A percentile compares a stretch with the other conserved stretches of the same genome.
phyloP scores from a whole-genome alignment of 139 green algal species.

The Haematococcus lacustris region DNA sequence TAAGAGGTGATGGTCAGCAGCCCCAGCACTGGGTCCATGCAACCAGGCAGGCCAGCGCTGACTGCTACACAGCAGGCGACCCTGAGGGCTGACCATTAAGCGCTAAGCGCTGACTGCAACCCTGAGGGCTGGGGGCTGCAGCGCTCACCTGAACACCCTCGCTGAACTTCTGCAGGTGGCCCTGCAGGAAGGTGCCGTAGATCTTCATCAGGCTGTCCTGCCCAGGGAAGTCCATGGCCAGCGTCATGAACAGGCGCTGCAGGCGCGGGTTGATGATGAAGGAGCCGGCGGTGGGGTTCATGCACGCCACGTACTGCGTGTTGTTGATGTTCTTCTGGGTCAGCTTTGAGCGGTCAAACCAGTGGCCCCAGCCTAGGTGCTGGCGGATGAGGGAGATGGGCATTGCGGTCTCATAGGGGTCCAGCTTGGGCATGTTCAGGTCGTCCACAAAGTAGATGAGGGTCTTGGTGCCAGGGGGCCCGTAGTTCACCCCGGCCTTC shows the following conservation, averaged over 20 bases:
- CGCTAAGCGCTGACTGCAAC: too few species aligned
- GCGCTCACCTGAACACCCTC: too few species aligned
- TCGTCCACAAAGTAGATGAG: constrained; percentile 90
- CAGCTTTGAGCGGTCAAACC: constrained; percentile 85
- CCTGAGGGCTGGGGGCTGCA: too few species aligned
- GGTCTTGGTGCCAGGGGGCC: constrained; percentile 71
- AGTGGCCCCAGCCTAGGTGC: constrained; percentile 85
- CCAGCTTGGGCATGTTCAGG: constrained; percentile 85
- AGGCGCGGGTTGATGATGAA: constrained; percentile 85
- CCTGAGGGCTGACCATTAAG: too few species aligned
- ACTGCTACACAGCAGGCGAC: too few species aligned
- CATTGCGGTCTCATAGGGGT: constrained; percentile 86
- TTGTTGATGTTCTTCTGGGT: constrained; percentile 88
- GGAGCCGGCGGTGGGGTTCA: constrained; percentile 85
- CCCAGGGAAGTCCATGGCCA: constrained; percentile 80
- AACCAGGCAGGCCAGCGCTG: too few species aligned
- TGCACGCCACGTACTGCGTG: constrained; percentile 78
- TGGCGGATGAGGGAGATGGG: constrained; percentile 82
- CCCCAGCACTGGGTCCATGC: too few species aligned
- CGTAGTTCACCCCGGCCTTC: constrained; percentile 82
- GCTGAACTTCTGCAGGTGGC: constrained; percentile 63
- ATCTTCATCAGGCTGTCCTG: constrained; percentile 84
- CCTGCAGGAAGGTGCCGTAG: constrained; percentile 76
- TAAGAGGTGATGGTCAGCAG: too few species aligned
- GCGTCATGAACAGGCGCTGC: constrained; percentile 87